A percentile compares a stretch with the other conserved stretches of the same genome.
phyloP scores from a whole-genome alignment of 1,139 yeast genomes.

The Sugiyamaella japonica region DNA sequence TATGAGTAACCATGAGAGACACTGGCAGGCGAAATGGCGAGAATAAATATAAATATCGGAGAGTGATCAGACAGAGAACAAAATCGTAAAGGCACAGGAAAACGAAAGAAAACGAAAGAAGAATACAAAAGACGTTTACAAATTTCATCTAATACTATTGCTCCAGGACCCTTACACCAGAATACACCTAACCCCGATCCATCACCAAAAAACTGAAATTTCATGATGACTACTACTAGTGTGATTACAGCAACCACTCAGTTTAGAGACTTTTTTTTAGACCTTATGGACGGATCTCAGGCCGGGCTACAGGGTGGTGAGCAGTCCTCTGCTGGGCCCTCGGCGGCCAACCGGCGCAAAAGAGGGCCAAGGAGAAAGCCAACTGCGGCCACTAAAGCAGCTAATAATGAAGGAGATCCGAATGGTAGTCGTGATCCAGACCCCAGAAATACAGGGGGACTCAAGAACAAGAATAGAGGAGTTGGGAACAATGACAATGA shows the following conservation, averaged over 20 bases:
- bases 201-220: neutral
- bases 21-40: neutral
- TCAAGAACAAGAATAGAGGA: too few relatives aligned
- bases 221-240: neutral
- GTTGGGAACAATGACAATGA: too few relatives aligned
- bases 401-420: too few relatives aligned
- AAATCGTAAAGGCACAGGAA: neutral
- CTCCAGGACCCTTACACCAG: neutral
- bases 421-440: too few relatives aligned
- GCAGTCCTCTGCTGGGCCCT: neutral
- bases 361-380: neutral
- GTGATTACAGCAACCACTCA: neutral
- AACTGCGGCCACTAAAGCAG: neutral
- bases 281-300: neutral
- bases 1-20: slow-evolving; percentile 1
- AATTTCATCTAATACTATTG: too few relatives aligned
- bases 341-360: neutral
- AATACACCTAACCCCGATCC: neutral
- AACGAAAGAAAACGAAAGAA: too few relatives aligned
- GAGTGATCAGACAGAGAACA: neutral
- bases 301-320: neutral
- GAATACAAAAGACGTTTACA: too few relatives aligned
- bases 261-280: neutral
- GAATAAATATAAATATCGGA: too few relatives aligned
- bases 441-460: too few relatives aligned